These are phyloP conservation scores for Penicillium sp. DNA, from an alignment of 2,329 filamentous ascomycete species.

Conservation along the genomic window DNA sequence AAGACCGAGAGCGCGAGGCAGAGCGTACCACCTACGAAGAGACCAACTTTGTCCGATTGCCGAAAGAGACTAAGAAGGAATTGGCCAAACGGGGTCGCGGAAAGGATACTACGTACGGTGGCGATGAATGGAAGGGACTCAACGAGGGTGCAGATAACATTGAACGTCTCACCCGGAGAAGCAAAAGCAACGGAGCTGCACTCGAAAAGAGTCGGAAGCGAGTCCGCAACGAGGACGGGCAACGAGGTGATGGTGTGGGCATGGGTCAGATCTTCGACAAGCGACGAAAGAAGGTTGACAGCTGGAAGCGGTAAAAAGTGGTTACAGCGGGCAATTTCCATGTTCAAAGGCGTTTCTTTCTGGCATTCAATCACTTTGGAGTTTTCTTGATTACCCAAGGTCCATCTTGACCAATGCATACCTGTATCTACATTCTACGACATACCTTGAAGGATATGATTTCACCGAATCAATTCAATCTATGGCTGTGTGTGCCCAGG, in stretches of 20 bases:
- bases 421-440: slow-evolving; percentile 2
- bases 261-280: slow-evolving; percentile 64
- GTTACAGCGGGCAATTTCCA: neutral
- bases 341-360: slow-evolving; percentile 10
- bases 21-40: slow-evolving; percentile 89
- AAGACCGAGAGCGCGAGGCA: slow-evolving; percentile 72
- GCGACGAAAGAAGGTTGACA: slow-evolving; percentile 46
- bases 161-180: slow-evolving; percentile 74
- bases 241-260: slow-evolving; percentile 60
- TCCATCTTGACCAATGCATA: slow-evolving; percentile 10
- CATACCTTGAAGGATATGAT: slow-evolving; percentile 1
- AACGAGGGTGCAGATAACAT: slow-evolving; percentile 86
- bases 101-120: slow-evolving; percentile 67
- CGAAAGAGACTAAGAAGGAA: slow-evolving; percentile 86
- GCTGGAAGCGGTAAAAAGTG: slow-evolving; percentile 39
- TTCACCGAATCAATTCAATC: neutral
- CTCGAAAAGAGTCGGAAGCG: slow-evolving; percentile 87
- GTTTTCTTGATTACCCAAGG: slow-evolving; percentile 11
- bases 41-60: slow-evolving; percentile 82
- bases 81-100: slow-evolving; percentile 59
- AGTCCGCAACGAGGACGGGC: slow-evolving; percentile 68
- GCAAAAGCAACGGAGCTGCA: slow-evolving; percentile 56
- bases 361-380: slow-evolving; percentile 6
- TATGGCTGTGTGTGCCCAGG: neutral
- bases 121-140: slow-evolving; percentile 88